phyloP scores from a whole-genome alignment of 192 early-diverging fungal genomes.

The Backusella macrospora region DNA sequence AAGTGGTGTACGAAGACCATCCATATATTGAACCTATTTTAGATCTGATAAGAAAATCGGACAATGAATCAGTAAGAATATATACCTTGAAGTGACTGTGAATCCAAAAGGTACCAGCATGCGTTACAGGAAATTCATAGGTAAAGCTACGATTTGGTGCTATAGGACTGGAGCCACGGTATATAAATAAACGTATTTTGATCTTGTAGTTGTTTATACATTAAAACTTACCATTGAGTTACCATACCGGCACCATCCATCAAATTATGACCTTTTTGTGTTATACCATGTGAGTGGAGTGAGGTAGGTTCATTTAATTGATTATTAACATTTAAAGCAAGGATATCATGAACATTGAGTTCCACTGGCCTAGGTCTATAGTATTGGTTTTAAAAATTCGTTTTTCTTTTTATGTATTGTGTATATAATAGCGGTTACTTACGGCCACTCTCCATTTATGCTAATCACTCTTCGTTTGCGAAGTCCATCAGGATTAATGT shows the following conservation, averaged over 20 bases:
- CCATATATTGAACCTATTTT: conserved; percentile 68
- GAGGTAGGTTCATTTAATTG: conserved; percentile 62
- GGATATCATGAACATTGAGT: conserved; percentile 46
- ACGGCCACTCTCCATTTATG: conserved; percentile 69
- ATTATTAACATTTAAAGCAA: conserved; percentile 52
- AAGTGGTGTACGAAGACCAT: conserved; percentile 75
- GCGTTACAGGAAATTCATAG: conserved; percentile 66
- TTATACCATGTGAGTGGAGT: conserved; percentile 80
- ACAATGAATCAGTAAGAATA: neutral
- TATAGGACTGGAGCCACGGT: conserved; percentile 49
- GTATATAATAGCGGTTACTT: conserved; percentile 30
- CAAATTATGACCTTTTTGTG: conserved; percentile 65
- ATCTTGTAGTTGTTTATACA: neutral
- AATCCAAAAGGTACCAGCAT: conserved; percentile 87
- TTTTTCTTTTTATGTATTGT: neutral
- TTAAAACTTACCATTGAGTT: conserved; percentile 60
- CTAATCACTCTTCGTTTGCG: conserved; percentile 62
- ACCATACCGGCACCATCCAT: conserved; percentile 73
- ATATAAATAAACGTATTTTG: neutral
- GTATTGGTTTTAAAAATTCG: no score
- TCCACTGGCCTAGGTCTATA: conserved; percentile 45
- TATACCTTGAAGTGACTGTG: conserved; percentile 66
- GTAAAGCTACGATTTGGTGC: conserved; percentile 67
- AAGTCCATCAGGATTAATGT: conserved; percentile 67
- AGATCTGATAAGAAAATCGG: neutral